Evolutionary conservation across 2,329 filamentous ascomycete species (phyloP).

Genomic region (Xylaria arbuscula): DNA sequence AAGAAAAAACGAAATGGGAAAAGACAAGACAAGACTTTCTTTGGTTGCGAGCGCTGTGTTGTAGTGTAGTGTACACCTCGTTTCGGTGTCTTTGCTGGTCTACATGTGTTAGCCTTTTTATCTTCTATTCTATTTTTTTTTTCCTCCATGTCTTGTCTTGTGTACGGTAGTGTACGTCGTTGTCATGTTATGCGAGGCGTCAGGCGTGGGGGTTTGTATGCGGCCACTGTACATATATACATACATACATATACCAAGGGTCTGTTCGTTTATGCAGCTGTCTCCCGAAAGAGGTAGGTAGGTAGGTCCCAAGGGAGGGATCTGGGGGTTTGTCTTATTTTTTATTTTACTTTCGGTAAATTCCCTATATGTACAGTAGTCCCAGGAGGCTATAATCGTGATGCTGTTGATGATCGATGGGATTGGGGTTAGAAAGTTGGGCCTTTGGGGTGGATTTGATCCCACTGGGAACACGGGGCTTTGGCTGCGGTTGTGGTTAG

Average conservation of each 20-base stretch:
- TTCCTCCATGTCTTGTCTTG: not conserved
- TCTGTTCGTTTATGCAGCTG: conserved; percentile 17
- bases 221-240: not conserved
- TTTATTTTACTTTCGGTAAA: not conserved
- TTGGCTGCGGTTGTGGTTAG: too few relatives aligned
- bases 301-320: conserved; percentile 5
- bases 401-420: not conserved
- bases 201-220: conserved; percentile 20
- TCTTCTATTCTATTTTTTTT: not conserved
- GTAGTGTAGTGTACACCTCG: not conserved
- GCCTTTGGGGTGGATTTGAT: too few relatives aligned
- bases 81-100: not conserved
- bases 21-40: not conserved
- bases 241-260: not conserved
- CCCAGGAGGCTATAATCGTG: not conserved
- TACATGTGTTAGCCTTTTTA: not conserved
- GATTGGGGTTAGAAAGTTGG: not conserved
- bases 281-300: conserved; percentile 31
- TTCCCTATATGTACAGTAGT: conserved; percentile 10
- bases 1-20: not conserved
- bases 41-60: not conserved
- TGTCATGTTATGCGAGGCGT: not conserved
- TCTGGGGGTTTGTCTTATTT: not conserved
- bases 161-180: not conserved
- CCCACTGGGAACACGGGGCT: too few relatives aligned